Conservation (phyloP, 2,329 filamentous ascomycete species). For the Stagonosporopsis vannaccii region DNA sequence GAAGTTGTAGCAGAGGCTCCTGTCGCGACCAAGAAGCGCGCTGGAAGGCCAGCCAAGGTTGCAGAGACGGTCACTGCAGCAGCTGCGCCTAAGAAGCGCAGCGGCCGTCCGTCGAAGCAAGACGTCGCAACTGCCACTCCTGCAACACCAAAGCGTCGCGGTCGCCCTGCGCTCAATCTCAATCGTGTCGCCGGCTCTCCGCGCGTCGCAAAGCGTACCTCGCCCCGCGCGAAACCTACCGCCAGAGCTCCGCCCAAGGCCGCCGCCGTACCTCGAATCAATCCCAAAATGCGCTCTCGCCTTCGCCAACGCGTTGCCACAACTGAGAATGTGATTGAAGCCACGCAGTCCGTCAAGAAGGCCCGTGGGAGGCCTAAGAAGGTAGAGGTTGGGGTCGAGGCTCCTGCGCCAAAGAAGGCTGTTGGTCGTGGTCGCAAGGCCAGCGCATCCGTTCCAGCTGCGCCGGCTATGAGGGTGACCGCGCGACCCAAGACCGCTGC, state of each 20-base stretch:
- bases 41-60: slow-evolving; percentile 18
- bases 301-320: slow-evolving; percentile 30
- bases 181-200: slow-evolving; percentile 28
- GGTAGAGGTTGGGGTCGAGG: slow-evolving; percentile 8
- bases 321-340: slow-evolving; percentile 17
- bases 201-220: slow-evolving; percentile 32
- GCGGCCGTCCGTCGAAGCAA: slow-evolving; percentile 26
- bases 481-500: slow-evolving; percentile 17
- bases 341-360: slow-evolving; percentile 23
- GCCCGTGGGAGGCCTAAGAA: slow-evolving; percentile 30
- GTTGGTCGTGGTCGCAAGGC: slow-evolving; percentile 18
- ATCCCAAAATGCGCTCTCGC: slow-evolving; percentile 31
- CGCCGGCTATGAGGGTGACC: slow-evolving; percentile 17
- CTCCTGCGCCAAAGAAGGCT: slow-evolving; percentile 19
- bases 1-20: slow-evolving; percentile 6
- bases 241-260: slow-evolving; percentile 7
- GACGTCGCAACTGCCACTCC: slow-evolving; percentile 2
- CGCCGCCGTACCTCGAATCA: slow-evolving; percentile 21
- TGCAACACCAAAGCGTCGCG: slow-evolving; percentile 19
- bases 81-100: slow-evolving; percentile 21
- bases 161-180: slow-evolving; percentile 23
- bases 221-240: slow-evolving; percentile 14
- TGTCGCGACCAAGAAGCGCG: slow-evolving; percentile 17
- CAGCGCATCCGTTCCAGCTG: slow-evolving; percentile 14
- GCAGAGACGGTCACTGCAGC: slow-evolving; percentile 1